Conservation (phyloP, 208 protist genomes). For the Angomonas ambiguus region DNA sequence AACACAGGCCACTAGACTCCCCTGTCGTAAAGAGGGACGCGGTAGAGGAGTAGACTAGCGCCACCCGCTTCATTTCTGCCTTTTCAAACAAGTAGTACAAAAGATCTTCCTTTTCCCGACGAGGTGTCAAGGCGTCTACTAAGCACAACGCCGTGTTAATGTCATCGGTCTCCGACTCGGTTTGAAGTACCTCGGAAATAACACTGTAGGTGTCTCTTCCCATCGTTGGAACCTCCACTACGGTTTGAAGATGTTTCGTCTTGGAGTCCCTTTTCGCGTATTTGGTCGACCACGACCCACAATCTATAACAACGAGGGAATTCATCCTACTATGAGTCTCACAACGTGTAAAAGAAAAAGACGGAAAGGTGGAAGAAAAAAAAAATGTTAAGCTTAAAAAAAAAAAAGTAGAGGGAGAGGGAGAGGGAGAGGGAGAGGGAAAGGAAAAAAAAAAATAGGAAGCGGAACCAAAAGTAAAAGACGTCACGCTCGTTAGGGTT, state of each 20-base stretch:
- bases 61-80: conserved; percentile 44
- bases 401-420: not conserved
- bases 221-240: not conserved
- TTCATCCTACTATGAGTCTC: not conserved
- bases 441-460: conserved; percentile 6
- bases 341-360: not conserved
- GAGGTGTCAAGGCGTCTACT: conserved; percentile 43
- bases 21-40: conserved; percentile 61
- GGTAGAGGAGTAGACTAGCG: conserved; percentile 41
- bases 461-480: conserved; percentile 6
- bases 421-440: not conserved
- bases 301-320: not conserved
- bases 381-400: not conserved
- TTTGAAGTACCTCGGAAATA: not conserved
- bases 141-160: conserved; percentile 55
- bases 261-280: conserved; percentile 1
- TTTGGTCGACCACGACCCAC: not conserved
- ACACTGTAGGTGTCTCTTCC: not conserved
- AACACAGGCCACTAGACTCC: conserved; percentile 53
- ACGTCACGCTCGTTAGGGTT: conserved; percentile 6
- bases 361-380: not conserved
- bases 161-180: conserved; percentile 43
- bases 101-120: conserved; percentile 44
- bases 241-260: not conserved
- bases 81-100: conserved; percentile 63